Conservation (phyloP, 2,329 filamentous ascomycete species). For the Hymenoscyphus albidus region DNA sequence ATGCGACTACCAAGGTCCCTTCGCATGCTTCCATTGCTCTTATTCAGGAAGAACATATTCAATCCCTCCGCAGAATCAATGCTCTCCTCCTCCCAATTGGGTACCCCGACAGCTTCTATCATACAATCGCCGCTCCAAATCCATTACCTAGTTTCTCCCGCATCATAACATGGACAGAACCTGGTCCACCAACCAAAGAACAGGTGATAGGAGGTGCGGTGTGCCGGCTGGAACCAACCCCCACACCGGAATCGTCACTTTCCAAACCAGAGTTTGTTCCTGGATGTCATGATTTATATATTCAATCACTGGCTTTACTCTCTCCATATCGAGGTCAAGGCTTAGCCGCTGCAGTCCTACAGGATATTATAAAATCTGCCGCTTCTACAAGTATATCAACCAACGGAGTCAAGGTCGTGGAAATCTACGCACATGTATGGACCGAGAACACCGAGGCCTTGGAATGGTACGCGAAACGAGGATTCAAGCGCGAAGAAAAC, state of each 20-base stretch:
- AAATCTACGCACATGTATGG: conserved; percentile 65
- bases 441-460: conserved; percentile 61
- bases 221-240: conserved; percentile 54
- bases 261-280: conserved; percentile 17
- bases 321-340: conserved; percentile 60
- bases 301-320: conserved; percentile 60
- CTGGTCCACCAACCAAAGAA: conserved; percentile 31
- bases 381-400: conserved; percentile 12
- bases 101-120: conserved; percentile 64
- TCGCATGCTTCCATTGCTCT: conserved; percentile 50
- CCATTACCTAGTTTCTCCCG: conserved; percentile 52
- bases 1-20: conserved; percentile 31
- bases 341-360: conserved; percentile 54
- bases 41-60: conserved; percentile 49
- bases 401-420: conserved; percentile 32
- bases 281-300: conserved; percentile 52
- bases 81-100: conserved; percentile 59
- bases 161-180: conserved; percentile 54
- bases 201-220: conserved; percentile 60
- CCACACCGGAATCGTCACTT: conserved; percentile 18
- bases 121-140: conserved; percentile 47
- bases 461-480: conserved; percentile 57
- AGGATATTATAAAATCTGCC: conserved; percentile 33
- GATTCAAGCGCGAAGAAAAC: conserved; percentile 48
- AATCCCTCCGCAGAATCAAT: conserved; percentile 61